Conservation (phyloP, 345 rosid genomes). For the Dipteronia sinensis region DNA sequence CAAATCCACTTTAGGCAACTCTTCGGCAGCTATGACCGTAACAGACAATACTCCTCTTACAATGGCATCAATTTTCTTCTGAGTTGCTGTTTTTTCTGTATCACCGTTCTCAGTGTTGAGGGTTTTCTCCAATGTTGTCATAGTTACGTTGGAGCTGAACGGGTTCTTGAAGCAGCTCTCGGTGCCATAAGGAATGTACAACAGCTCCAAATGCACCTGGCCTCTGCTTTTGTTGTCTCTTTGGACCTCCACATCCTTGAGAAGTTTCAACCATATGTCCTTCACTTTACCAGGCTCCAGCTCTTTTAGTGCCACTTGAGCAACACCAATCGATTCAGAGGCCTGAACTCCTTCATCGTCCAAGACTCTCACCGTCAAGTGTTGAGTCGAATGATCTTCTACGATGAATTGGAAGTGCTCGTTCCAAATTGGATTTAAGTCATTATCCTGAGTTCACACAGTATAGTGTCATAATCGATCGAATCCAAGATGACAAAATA, state of each 20-base stretch:
- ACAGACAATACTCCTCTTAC: constrained; percentile 88
- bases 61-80: constrained; percentile 58
- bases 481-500: background rate
- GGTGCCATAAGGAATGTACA: constrained; percentile 66
- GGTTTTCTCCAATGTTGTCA: constrained; percentile 80
- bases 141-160: constrained; percentile 43
- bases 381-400: constrained; percentile 81
- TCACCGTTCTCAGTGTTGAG: constrained; percentile 44
- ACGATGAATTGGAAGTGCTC: constrained; percentile 84
- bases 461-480: constrained; percentile 18
- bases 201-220: constrained; percentile 84
- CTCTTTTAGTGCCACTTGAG: constrained; percentile 53
- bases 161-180: constrained; percentile 61
- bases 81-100: constrained; percentile 13
- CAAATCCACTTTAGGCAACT: constrained; percentile 71
- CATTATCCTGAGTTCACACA: constrained; percentile 48
- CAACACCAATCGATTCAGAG: constrained; percentile 79
- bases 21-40: constrained; percentile 68
- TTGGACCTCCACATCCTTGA: constrained; percentile 81
- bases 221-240: constrained; percentile 89
- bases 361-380: constrained; percentile 67
- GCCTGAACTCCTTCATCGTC: constrained; percentile 91
- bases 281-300: constrained; percentile 88
- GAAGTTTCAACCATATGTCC: constrained; percentile 77
- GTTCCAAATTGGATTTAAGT: constrained; percentile 90